phyloP scores from a whole-genome alignment of 371 early-diverging fungal species.

The Lichtheimia corymbifera region DNA sequence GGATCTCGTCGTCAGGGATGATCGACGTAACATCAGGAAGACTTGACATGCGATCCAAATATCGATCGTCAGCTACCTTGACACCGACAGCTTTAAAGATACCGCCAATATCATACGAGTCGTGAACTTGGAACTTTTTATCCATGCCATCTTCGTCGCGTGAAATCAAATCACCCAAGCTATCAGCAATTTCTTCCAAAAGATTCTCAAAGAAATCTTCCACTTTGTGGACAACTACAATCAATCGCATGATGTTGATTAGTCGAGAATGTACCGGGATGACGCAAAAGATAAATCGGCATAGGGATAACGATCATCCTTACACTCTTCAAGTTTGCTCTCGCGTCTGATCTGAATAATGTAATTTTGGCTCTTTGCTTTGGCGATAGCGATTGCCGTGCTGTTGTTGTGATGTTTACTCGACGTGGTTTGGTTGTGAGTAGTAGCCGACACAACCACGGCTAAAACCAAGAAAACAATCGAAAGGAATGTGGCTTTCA shows the following conservation, averaged over 20 bases:
- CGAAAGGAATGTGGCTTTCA: conserved; percentile 6
- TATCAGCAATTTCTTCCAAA: conserved; percentile 27
- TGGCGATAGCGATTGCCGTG: neutral
- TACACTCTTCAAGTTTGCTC: conserved; percentile 35
- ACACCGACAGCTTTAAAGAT: conserved; percentile 36
- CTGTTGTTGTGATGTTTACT: neutral
- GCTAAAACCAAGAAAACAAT: conserved; percentile 5
- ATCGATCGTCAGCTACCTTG: conserved; percentile 23
- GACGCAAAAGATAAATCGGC: conserved; percentile 16
- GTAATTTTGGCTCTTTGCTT: conserved; percentile 23
- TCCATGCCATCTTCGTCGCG: conserved; percentile 8
- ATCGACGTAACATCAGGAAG: conserved; percentile 33
- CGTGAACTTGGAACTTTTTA: conserved; percentile 28
- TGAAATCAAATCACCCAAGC: conserved; percentile 16
- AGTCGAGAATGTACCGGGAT: conserved; percentile 17
- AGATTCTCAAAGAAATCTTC: conserved; percentile 29
- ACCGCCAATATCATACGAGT: conserved; percentile 31
- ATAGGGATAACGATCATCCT: conserved; percentile 4
- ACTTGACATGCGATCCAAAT: conserved; percentile 17
- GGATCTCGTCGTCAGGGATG: conserved; percentile 38
- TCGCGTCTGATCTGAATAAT: conserved; percentile 31
- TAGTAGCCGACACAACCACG: conserved; percentile 5
- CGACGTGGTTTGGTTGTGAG: conserved; percentile 1
- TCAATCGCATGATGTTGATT: neutral
- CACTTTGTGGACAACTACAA: neutral